These are phyloP conservation scores for Trametopsis cervina DNA, from an alignment of 768 basidiomycete species.

Conservation along the genomic window DNA sequence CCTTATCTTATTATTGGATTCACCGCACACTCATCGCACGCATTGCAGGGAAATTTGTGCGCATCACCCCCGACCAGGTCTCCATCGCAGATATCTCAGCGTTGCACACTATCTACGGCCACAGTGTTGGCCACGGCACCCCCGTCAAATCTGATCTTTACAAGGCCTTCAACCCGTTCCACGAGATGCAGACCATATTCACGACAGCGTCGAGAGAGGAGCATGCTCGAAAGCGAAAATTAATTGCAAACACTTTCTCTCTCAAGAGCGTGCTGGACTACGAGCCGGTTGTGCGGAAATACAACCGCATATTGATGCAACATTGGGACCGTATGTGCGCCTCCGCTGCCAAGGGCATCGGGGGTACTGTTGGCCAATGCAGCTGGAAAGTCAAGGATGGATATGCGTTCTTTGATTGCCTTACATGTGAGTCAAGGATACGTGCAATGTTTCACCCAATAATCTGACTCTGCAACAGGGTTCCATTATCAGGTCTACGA, in stretches of 20 bases:
- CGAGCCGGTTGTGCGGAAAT: slow-evolving; percentile 60
- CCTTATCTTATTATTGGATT: background rate
- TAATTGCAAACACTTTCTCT: slow-evolving; percentile 69
- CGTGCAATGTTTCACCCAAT: background rate
- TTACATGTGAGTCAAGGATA: slow-evolving; percentile 49
- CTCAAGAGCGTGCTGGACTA: slow-evolving; percentile 76
- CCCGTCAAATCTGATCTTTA: slow-evolving; percentile 37
- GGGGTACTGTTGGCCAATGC: slow-evolving; percentile 45
- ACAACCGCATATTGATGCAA: slow-evolving; percentile 48
- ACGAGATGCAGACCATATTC: slow-evolving; percentile 48
- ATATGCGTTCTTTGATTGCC: slow-evolving; percentile 58
- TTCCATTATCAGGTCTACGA: slow-evolving; percentile 53
- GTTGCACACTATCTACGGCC: slow-evolving; percentile 34
- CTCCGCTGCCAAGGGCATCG: slow-evolving; percentile 40
- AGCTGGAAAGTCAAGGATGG: slow-evolving; percentile 51
- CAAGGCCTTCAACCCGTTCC: slow-evolving; percentile 20
- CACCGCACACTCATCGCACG: background rate
- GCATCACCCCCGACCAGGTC: slow-evolving; percentile 35
- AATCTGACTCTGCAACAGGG: slow-evolving; percentile 23
- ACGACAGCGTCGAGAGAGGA: slow-evolving; percentile 65
- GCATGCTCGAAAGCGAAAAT: slow-evolving; percentile 82
- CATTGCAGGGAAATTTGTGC: slow-evolving; percentile 26
- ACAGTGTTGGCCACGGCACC: slow-evolving; percentile 26
- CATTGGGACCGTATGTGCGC: slow-evolving; percentile 70
- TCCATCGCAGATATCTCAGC: slow-evolving; percentile 37